Evolutionary conservation across 805 yeast species (phyloP).

Genomic region (Sugiyamaella americana): DNA sequence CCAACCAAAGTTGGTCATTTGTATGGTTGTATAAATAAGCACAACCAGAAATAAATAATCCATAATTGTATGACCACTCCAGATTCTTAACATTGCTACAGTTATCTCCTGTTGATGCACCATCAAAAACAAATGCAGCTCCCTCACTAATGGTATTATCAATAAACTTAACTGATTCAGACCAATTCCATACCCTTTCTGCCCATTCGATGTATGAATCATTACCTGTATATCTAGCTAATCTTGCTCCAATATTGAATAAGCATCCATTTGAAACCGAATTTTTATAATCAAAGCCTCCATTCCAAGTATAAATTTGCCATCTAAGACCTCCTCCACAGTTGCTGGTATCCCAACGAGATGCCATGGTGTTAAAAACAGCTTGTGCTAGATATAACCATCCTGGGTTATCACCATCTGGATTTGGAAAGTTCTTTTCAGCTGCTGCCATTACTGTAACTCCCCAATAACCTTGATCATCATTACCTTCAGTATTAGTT

Average conservation of each 20-base stretch:
- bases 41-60: conserved; percentile 68
- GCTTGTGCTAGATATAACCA: conserved; percentile 88
- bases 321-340: conserved; percentile 93
- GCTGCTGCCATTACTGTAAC: conserved; percentile 88
- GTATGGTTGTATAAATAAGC: conserved; percentile 79
- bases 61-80: conserved; percentile 88
- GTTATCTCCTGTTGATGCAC: conserved; percentile 40
- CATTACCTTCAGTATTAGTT: conserved; percentile 91
- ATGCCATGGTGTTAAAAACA: conserved; percentile 82
- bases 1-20: conserved; percentile 56
- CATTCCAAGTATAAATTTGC: conserved; percentile 94
- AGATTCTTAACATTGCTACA: conserved; percentile 54
- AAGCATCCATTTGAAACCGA: conserved; percentile 86
- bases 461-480: conserved; percentile 98
- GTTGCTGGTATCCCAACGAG: conserved; percentile 68
- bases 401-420: conserved; percentile 52
- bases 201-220: conserved; percentile 69
- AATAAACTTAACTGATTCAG: conserved; percentile 48
- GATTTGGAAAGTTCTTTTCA: conserved; percentile 76
- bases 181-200: conserved; percentile 76
- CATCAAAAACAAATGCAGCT: conserved; percentile 38
- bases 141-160: conserved; percentile 22
- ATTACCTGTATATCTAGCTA: conserved; percentile 77
- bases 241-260: conserved; percentile 82
- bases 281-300: conserved; percentile 90